Base-by-base conservation (phyloP, 768 basidiomycete species). In the Guyanaporus albipodus region DNA sequence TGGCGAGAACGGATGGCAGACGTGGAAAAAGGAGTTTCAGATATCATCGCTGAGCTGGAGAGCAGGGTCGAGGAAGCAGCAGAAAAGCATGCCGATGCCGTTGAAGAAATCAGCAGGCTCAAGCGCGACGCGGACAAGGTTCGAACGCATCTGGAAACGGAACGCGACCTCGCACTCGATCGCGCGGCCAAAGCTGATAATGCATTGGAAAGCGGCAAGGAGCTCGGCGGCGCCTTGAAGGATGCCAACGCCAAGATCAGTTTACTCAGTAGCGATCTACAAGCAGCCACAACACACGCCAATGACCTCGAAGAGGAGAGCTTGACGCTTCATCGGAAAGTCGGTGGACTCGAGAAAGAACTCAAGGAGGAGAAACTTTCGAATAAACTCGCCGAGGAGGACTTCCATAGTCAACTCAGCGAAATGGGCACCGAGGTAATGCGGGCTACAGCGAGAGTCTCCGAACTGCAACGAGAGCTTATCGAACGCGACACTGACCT, bases 1-100 rank as follows among this genome's bases (percentile, higher is more conserved):
- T 91, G 83, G 82, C 79, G 78, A 54, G 78, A 77, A 41, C 73
- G 84, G 36, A 86, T 90, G 79, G 56, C 53, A 8, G 86, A 87
- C 48, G 83, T 87, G 8, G 82, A 89, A 62, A 70, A 69, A 40
- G 85, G 83, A 4, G 87, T 87, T 22, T 76, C 78, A 29, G 78
- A 68, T 8, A 83, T 90, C 46, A 71, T 91, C 17, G 66, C 67
- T n/a, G 78, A 80, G 40, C 64, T 91, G 48, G 85, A 89, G 66
- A 55, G 56, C 50, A 81, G 77, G 53, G 57, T 78, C 3, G 70
- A 67, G 34, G 70, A 67, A 28, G 78, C 85, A 0, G 83, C 86
- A 56, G 67, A 69, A 43, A 68, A 62, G 21, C 69, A 68, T 8
- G 66, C 67, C 29, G 64, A 70, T 4, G 70, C 70, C 0, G 67